Conservation (phyloP, 352 stramenopile genomes). For the Pelagophyceae sp. region DNA sequence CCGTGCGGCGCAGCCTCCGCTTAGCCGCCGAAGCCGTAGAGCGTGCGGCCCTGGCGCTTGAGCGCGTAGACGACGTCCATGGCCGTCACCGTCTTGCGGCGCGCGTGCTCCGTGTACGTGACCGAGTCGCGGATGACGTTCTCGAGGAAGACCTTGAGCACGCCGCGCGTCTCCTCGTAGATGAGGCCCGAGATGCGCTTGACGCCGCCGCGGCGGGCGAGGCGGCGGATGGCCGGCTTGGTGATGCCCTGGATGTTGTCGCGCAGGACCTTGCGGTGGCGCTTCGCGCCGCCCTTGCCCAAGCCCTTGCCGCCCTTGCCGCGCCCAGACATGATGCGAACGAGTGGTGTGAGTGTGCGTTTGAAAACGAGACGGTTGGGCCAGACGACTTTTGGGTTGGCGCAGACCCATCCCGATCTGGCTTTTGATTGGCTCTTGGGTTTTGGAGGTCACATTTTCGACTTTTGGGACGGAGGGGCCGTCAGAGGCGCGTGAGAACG, state of each 20-base stretch:
- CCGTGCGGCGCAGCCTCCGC: too few relatives aligned
- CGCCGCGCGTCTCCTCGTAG: constrained; percentile 94
- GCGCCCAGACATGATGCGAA: constrained; percentile 49
- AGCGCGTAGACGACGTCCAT: constrained; percentile 97
- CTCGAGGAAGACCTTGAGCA: constrained; percentile 96
- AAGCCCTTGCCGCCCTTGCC: constrained; percentile 88
- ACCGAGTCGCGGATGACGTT: constrained; percentile 93
- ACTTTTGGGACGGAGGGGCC: too few relatives aligned
- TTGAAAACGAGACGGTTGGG: too few relatives aligned
- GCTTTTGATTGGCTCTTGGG: too few relatives aligned
- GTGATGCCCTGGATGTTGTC: constrained; percentile 94
- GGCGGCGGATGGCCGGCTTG: constrained; percentile 90
- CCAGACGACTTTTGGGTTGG: too few relatives aligned
- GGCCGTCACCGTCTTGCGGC: constrained; percentile 90
- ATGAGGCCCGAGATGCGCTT: constrained; percentile 95
- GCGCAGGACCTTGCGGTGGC: constrained; percentile 89
- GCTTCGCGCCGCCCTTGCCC: constrained; percentile 88
- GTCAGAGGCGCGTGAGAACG: too few relatives aligned
- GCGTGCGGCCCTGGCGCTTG: constrained; percentile 87
- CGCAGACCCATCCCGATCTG: too few relatives aligned
- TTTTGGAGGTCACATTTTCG: too few relatives aligned
- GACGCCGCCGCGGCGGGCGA: constrained; percentile 93
- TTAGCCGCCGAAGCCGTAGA: constrained; percentile 76
- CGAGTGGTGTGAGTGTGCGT: too few relatives aligned
- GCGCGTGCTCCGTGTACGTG: constrained; percentile 88